Conservation (phyloP, 2,329 filamentous ascomycete species). For the Penicillium crustosum region DNA sequence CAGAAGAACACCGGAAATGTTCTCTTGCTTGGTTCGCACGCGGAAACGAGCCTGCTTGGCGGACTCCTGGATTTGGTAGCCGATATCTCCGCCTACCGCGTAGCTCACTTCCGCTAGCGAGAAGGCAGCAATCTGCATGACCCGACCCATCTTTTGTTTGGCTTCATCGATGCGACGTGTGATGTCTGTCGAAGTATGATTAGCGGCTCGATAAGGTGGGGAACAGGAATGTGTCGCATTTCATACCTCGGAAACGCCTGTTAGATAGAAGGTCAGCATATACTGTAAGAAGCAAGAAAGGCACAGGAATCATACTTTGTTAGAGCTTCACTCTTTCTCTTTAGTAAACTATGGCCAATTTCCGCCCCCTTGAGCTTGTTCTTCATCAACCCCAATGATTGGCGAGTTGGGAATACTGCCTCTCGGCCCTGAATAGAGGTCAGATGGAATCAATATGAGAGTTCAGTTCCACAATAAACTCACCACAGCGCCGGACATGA, state of each 20-base stretch:
- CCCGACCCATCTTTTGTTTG: slow-evolving; percentile 97
- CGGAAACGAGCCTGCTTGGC: slow-evolving; percentile 91
- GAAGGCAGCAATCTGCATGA: slow-evolving; percentile 99
- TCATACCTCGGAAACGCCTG: slow-evolving; percentile 82
- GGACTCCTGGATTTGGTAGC: slow-evolving; percentile 96
- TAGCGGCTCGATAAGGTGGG: slow-evolving; percentile 28
- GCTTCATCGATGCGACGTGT: slow-evolving; percentile 96
- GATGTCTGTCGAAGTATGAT: slow-evolving; percentile 65
- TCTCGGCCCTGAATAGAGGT: slow-evolving; percentile 72
- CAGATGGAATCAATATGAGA: slow-evolving; percentile 18
- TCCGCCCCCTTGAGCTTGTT: slow-evolving; percentile 93
- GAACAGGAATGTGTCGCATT: slow-evolving; percentile 20
- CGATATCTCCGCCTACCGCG: slow-evolving; percentile 90
- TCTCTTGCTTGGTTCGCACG: slow-evolving; percentile 93
- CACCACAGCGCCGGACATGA: slow-evolving; percentile 41
- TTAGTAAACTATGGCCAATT: slow-evolving; percentile 88
- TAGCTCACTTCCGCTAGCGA: slow-evolving; percentile 97
- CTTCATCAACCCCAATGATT: slow-evolving; percentile 97
- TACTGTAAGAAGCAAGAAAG: neutral
- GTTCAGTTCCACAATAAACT: slow-evolving; percentile 20
- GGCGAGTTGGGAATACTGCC: slow-evolving; percentile 94
- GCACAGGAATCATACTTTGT: slow-evolving; percentile 71
- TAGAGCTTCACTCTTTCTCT: slow-evolving; percentile 95
- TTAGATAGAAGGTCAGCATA: slow-evolving; percentile 25
- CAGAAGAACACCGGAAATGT: slow-evolving; percentile 93